Percentiles rank a stretch among this genome's conserved stretches.
phyloP scores from a whole-genome alignment of 257 asterid genomes.

The Solanum sejunctum region DNA sequence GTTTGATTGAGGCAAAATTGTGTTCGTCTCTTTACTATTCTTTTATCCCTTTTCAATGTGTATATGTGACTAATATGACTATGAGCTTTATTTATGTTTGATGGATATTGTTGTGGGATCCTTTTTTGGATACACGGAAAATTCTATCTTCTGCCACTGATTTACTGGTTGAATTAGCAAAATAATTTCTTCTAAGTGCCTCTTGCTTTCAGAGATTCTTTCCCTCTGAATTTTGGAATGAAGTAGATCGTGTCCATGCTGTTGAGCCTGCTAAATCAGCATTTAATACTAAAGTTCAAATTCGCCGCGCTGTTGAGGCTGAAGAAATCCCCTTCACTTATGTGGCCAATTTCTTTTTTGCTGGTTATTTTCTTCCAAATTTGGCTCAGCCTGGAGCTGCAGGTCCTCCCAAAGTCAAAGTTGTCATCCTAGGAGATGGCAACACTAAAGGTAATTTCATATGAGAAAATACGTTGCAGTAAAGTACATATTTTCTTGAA shows the following conservation, averaged over 20 bases:
- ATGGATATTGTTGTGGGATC: not conserved
- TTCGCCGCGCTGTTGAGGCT: constrained; percentile 44
- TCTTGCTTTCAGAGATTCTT: constrained; percentile 38
- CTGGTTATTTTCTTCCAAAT: constrained; percentile 43
- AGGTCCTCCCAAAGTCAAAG: constrained; percentile 26
- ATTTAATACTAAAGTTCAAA: constrained; percentile 18
- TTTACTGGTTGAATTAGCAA: not conserved
- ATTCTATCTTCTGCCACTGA: not conserved
- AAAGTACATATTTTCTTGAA: not conserved
- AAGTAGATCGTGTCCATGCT: constrained; percentile 45
- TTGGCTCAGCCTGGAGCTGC: constrained; percentile 30
- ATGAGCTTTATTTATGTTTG: not conserved
- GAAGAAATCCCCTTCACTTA: constrained; percentile 48
- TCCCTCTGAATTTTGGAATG: constrained; percentile 70
- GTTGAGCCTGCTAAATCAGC: constrained; percentile 44
- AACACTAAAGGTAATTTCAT: constrained; percentile 1
- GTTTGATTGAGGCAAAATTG: no score
- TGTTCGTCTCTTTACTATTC: no score
- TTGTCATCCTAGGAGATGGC: constrained; percentile 57
- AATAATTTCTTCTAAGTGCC: not conserved
- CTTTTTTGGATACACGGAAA: not conserved
- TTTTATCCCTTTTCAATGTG: not conserved
- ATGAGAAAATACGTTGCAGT: not conserved
- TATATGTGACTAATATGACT: not conserved
- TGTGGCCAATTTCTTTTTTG: constrained; percentile 32